These are phyloP conservation scores for Creolimax fragrantissima DNA, from an alignment of 78 protist genomes.

Conservation along the genomic window DNA sequence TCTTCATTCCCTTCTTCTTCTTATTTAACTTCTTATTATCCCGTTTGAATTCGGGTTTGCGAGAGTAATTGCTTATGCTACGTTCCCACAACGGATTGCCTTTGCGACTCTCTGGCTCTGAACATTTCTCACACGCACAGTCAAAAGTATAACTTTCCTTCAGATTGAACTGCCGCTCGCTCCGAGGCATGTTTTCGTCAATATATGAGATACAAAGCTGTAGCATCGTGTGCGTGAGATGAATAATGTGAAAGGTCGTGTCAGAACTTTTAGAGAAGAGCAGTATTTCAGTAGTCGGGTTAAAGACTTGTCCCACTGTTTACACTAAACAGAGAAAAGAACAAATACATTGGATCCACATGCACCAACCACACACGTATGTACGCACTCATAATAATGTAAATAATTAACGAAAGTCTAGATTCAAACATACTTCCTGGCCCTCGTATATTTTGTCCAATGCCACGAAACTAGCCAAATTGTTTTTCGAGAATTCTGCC, in stretches of 20 bases:
- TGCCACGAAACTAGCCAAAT: background rate
- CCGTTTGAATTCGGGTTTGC: background rate
- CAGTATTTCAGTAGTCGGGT: too few species aligned
- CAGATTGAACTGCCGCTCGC: background rate
- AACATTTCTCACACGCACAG: background rate
- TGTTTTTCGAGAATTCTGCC: background rate
- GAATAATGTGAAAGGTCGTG: too few species aligned
- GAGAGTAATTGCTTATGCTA: background rate
- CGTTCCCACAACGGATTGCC: background rate
- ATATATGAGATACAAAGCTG: background rate
- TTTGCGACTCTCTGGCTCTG: background rate
- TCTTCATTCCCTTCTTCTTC: background rate
- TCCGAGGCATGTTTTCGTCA: background rate
- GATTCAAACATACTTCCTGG: background rate
- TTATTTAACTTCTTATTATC: background rate
- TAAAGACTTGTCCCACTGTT: too few species aligned
- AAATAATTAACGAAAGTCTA: too few species aligned
- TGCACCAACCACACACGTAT: too few species aligned
- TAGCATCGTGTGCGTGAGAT: too few species aligned
- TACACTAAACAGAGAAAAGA: too few species aligned
- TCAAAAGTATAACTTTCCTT: background rate
- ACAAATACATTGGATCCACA: too few species aligned
- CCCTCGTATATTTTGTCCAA: background rate
- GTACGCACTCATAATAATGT: too few species aligned
- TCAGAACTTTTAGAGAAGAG: too few species aligned